Evolutionary conservation across 176 grass and related monocot species (phyloP), one percentile per base, ranked within the genome.

Genomic region (Typha latifolia): DNA sequence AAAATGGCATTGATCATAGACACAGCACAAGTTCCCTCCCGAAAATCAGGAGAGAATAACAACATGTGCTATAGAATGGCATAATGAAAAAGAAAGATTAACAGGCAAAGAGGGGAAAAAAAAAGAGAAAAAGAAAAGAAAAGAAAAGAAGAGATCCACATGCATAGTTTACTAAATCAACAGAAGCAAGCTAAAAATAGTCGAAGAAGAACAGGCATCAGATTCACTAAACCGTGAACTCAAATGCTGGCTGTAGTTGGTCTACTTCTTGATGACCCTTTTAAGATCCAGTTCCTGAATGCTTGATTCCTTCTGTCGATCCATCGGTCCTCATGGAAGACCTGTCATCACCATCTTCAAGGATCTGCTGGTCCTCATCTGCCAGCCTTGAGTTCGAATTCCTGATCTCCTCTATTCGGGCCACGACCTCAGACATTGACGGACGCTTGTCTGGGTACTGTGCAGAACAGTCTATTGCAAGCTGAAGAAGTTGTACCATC

Each of bases 401-500:
- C 13, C 73, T 79, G 70, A 97, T 87, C 52, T 93, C 85, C 47
- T 92, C 94, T 48, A 97, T 97, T 55, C 83, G 65, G 1, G 78
- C 31, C 59, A 82, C 83, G 1, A 89, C 89, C 8, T 93, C 94
- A 62, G 83, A 12, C 80, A 97, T 97, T 18, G 68, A 12, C 0
- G 94, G 89, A 69, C 94, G 55, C 73, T 80, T 86, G 78, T 97
- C 94, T 21, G 89, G 94, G 78, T 97, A 88, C 81, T 92, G 89
- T 14, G 89, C 78, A 14, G 86, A 77, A 75, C 94, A 97, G 70
- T 97, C 94, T 74, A 97, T 97, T 15, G 88, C 94, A 47, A 97
- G 88, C 76, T 97, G 94, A 47, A 97, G 85, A 19, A 97, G 83
- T 78, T 90, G 85, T 75, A 97, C 89, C 94, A 97, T 97, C 77